Evolutionary conservation across 305 asterid species (phyloP), one percentile per base, ranked within the genome.

Genomic region (Fraxinus albicans): DNA sequence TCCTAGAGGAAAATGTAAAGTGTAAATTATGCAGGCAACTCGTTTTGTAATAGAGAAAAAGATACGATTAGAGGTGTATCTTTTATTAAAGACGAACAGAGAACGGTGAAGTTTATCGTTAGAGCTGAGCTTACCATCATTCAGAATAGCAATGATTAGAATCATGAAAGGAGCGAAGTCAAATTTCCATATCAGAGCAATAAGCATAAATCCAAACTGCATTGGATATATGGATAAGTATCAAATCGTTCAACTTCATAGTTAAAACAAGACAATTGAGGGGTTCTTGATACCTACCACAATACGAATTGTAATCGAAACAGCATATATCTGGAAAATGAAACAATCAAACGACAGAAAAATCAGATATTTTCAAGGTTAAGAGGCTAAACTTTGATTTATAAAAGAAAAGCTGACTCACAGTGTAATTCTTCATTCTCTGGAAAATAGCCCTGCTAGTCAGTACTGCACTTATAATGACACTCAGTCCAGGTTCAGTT

Each of bases 141-240:
- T 95, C 47, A 95, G 86, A 80, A 93, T 95, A 63, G 98, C 98
- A 25, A 95, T 95, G 89, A 95, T 92, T 83, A 93, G 93, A 83
- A 95, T 91, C 98, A 95, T 92, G 83, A 95, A 95, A 0, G 98
- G 98, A 19, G 98, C 93, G 2, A 95, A 95, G 87, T 93, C 95
- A 73, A 91, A 95, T 77, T 87, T 78, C 98, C 98, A 93, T 85
- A 93, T 90, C 85, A 90, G 85, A 29, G 92, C 97, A 81, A 95
- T 90, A 83, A 94, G 87, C 97, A 95, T 86, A 88, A 95, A 95
- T 67, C 98, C 98, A 40, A 95, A 89, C 98, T 95, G 94, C 85
- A 78, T 55, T 35, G 15, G 84, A 63, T 34, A 80, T 6, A 53
- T 7, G 76, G 36, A 23, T 17, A 21, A 80, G 72, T 79, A 42